Conservation (phyloP, 257 asterid genomes). For the Striga asiatica region DNA sequence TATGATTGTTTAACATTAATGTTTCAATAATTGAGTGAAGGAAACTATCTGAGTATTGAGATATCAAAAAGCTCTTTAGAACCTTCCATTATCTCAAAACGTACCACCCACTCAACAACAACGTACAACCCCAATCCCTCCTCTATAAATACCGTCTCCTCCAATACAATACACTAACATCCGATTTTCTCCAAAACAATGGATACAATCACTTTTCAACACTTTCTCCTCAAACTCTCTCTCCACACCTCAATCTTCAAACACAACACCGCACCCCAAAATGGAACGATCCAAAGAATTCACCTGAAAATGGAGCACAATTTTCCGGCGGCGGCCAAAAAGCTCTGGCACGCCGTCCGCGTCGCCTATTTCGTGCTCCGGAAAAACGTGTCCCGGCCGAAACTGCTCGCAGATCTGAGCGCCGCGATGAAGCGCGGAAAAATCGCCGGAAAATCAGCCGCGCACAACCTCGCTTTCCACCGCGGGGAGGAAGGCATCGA, state of each 20-base stretch:
- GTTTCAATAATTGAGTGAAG: too few relatives aligned
- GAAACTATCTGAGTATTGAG: too few relatives aligned
- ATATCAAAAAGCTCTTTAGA: too few relatives aligned
- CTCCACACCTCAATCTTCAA: background rate
- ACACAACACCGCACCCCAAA: background rate
- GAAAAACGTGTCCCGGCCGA: slow-evolving; percentile 56
- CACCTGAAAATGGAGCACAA: slow-evolving; percentile 55
- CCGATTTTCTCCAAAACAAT: too few relatives aligned
- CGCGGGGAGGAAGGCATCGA: slow-evolving; percentile 19
- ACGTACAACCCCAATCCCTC: too few relatives aligned
- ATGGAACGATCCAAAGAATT: background rate
- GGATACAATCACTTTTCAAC: slow-evolving; percentile 13
- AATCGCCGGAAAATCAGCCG: slow-evolving; percentile 59
- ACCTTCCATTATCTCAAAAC: too few relatives aligned
- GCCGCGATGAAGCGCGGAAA: slow-evolving; percentile 59
- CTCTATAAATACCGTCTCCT: slow-evolving; percentile 32
- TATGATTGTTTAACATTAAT: too few relatives aligned
- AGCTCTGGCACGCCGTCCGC: slow-evolving; percentile 45
- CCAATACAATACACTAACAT: background rate
- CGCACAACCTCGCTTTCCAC: slow-evolving; percentile 61
- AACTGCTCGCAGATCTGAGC: slow-evolving; percentile 46
- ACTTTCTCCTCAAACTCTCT: background rate
- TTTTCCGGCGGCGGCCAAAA: slow-evolving; percentile 54
- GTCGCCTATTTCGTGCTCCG: slow-evolving; percentile 55
- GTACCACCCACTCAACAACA: too few relatives aligned